Base-by-base conservation (phyloP, 306 rosid species). In the Cotoneaster glaucophyllus region DNA sequence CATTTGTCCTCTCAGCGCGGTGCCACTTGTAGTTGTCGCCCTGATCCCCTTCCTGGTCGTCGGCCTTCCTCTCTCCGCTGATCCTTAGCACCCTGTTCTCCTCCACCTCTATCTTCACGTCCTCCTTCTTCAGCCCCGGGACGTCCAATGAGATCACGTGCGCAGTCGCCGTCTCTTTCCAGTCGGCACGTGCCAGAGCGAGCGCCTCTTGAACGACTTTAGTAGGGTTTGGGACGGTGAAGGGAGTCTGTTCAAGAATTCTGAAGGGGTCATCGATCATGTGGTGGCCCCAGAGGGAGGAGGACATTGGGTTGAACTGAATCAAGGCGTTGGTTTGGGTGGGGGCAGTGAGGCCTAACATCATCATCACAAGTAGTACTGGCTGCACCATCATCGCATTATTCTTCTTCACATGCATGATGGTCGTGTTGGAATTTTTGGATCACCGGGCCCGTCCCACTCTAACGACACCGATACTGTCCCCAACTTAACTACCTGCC, bases 101-200 rank as follows among this genome's bases (percentile, higher is more conserved):
- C 62, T 86, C 87, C 48, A 84, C 83, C 81, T 86, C 84, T 0
- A 81, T 63, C 70, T 82, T 79, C 37, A 86, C 70, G 4, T 82
- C 86, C 0, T 77, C 83, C 53, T 64, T 79, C 73, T 74, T 87
- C 84, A 87, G 9, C 43, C 88, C 90, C 0, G 88, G 86, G 1
- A 84, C 3, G 66, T 87, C 90, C 62, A 87, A 4, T 4, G 41
- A 4, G 11, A 87, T 84, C 15, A 77, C 26, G 22, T 87, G 90
- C 4, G 59, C 80, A 0, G 79, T 14, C 1, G 79, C 11, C 0
- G 84, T 87, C 67, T 85, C 87, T 61, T 75, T 84, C 90, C 88
- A 87, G 41, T 87, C 90, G 3, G 86, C 86, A 17, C 83, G 85
- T 2, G 89, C 92, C 59, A 83, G 28, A 1, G 88, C 82, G 0